Conservation (phyloP, 768 basidiomycete species). For the Tricholoma bakamatsutake region DNA sequence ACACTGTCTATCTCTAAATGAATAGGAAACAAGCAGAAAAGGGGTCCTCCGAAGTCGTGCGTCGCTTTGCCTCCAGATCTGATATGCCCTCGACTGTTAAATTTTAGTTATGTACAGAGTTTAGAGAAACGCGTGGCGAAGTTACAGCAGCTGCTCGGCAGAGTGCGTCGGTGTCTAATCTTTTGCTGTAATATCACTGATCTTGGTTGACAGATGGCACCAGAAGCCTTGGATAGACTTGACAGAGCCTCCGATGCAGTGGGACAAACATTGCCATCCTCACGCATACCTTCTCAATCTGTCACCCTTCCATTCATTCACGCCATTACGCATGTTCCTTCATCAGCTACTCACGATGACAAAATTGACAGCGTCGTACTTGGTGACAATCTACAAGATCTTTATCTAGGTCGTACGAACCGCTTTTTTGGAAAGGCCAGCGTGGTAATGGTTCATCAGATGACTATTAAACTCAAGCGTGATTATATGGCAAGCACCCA, state of each 20-base stretch:
- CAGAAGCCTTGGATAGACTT: conserved; percentile 22
- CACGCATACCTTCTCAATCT: neutral
- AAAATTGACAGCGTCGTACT: conserved; percentile 26
- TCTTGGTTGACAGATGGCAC: conserved; percentile 45
- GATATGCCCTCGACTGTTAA: neutral
- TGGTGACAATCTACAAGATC: conserved; percentile 28
- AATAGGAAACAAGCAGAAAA: conserved; percentile 28
- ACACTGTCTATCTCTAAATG: neutral
- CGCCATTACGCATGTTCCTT: neutral
- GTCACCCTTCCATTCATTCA: conserved; percentile 6
- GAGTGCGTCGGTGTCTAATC: conserved; percentile 17
- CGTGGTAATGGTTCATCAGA: conserved; percentile 43
- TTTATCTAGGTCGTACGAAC: conserved; percentile 23
- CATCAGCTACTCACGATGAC: conserved; percentile 21
- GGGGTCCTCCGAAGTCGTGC: conserved; percentile 58
- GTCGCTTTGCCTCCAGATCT: conserved; percentile 9
- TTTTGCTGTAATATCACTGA: neutral
- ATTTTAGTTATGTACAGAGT: conserved; percentile 45
- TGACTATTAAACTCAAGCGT: conserved; percentile 50
- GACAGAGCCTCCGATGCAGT: neutral
- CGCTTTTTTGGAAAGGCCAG: conserved; percentile 54
- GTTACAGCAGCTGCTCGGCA: conserved; percentile 47
- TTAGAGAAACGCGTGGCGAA: conserved; percentile 55
- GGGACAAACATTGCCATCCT: neutral
- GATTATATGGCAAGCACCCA: conserved; percentile 36